These are phyloP conservation scores for Phytophthora uliginosa DNA, from an alignment of 352 stramenopile species.

Conservation along the genomic window DNA sequence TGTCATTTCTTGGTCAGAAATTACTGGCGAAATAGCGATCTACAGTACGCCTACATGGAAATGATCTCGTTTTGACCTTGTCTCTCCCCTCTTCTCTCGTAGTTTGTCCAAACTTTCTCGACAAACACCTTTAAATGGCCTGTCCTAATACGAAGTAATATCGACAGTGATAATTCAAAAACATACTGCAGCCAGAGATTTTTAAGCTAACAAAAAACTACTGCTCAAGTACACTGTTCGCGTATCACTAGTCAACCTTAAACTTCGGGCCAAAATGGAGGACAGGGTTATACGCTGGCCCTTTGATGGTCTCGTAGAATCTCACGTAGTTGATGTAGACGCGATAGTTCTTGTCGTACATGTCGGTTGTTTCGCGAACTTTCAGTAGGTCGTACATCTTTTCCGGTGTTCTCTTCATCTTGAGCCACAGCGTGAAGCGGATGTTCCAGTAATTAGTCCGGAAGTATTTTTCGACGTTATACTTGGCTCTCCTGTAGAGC, in stretches of 20 bases:
- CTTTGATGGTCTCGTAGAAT: conserved; percentile 20
- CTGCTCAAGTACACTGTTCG: too few species aligned
- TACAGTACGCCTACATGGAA: too few species aligned
- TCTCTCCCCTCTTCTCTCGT: too few species aligned
- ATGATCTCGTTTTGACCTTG: too few species aligned
- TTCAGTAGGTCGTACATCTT: conserved; percentile 22
- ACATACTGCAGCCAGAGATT: too few species aligned
- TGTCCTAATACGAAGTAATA: too few species aligned
- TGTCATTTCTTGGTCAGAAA: too few species aligned
- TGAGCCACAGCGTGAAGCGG: conserved; percentile 21
- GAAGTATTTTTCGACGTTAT: neutral
- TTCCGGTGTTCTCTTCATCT: conserved; percentile 11
- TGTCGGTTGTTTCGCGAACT: conserved; percentile 9
- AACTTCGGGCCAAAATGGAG: conserved; percentile 12
- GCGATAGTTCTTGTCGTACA: conserved; percentile 23
- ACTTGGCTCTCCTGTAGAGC: neutral
- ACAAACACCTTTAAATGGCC: too few species aligned
- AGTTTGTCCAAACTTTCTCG: too few species aligned
- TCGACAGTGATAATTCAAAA: too few species aligned
- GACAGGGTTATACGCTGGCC: conserved; percentile 18
- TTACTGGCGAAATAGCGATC: too few species aligned
- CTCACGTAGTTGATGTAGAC: conserved; percentile 23
- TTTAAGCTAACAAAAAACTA: too few species aligned
- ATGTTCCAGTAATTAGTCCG: conserved; percentile 6
- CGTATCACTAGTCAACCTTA: neutral